Evolutionary conservation across 108 stramenopile species (phyloP).

Genomic region (Discostella pseudostelligera): DNA sequence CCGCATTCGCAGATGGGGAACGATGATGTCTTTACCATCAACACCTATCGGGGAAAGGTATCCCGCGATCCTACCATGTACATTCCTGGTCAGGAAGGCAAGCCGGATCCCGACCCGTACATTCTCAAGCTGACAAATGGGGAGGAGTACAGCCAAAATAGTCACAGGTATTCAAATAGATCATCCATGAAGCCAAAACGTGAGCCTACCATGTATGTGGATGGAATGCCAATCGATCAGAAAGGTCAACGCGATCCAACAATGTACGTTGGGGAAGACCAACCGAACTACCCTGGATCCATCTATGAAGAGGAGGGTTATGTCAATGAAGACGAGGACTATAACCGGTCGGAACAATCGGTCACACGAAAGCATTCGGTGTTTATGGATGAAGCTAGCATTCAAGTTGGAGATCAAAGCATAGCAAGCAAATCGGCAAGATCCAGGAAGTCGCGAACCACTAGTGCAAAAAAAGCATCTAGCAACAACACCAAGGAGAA

Average conservation of each 20-base stretch:
- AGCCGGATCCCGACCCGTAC: not conserved
- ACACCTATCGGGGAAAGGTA: not conserved
- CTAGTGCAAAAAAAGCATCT: not conserved
- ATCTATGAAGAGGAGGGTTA: too few species aligned
- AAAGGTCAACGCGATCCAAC: too few species aligned
- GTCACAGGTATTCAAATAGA: not conserved
- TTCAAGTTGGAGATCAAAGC: not conserved
- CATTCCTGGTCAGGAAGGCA: conserved; percentile 17
- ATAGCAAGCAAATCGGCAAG: not conserved
- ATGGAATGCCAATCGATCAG: not conserved
- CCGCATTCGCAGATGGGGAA: not conserved
- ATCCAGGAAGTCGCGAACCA: not conserved
- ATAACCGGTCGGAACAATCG: not conserved
- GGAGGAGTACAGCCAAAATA: not conserved
- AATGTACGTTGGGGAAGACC: too few species aligned
- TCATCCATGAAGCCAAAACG: not conserved
- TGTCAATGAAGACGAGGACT: too few species aligned
- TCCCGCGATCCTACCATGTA: conserved; percentile 16
- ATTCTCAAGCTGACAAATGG: not conserved
- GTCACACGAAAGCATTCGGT: not conserved
- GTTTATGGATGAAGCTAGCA: not conserved
- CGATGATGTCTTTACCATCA: not conserved
- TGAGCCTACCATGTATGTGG: conserved; percentile 4
- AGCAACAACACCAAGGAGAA: not conserved
- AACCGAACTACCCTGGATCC: too few species aligned